Percentiles rank a stretch among this genome's conserved stretches.
These are phyloP conservation scores for Fusarium sp. DNA, from an alignment of 2,329 filamentous ascomycete genomes.

Conservation along the genomic window DNA sequence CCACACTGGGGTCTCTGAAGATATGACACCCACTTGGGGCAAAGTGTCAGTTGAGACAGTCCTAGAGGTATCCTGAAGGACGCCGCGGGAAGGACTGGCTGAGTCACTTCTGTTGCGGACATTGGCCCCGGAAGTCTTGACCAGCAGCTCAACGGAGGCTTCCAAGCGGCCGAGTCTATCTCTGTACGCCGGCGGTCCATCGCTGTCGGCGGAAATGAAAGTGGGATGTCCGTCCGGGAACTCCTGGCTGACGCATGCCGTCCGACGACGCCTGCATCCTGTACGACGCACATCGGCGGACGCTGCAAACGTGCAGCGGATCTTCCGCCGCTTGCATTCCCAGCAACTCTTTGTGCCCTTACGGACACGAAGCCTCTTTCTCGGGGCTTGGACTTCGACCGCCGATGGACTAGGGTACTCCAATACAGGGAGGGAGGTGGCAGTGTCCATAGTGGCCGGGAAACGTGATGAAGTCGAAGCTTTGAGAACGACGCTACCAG, in stretches of 20 bases:
- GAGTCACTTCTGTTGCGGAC: neutral
- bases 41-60: neutral
- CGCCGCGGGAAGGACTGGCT: neutral
- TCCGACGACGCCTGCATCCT: slow-evolving; percentile 1
- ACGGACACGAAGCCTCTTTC: slow-evolving; percentile 8
- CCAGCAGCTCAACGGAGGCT: slow-evolving; percentile 11
- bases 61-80: neutral
- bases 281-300: neutral
- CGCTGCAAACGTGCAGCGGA: neutral
- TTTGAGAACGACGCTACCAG: neutral
- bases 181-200: neutral
- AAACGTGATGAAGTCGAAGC: neutral
- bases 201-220: neutral
- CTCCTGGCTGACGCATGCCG: slow-evolving; percentile 12
- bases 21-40: neutral
- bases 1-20: neutral
- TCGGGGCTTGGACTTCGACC: neutral
- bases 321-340: slow-evolving; percentile 23
- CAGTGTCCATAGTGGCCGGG: neutral
- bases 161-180: neutral
- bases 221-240: neutral
- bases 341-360: slow-evolving; percentile 16
- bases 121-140: neutral
- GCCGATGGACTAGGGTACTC: too few relatives aligned
- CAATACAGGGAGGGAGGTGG: neutral